phyloP scores from a whole-genome alignment of 805 yeast genomes.

The Kodamaea sagamina region DNA sequence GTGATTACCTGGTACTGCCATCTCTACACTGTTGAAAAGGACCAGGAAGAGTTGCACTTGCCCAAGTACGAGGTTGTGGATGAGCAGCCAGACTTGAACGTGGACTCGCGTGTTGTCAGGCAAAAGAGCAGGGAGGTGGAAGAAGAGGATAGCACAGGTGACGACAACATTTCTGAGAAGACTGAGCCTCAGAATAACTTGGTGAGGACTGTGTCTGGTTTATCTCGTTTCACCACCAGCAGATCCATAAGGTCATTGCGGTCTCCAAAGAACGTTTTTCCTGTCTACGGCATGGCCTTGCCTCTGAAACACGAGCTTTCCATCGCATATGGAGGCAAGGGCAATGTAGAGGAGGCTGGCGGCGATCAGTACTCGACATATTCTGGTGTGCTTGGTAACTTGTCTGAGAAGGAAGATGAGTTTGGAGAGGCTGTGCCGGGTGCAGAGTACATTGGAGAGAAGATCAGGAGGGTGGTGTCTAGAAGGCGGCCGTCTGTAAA shows the following conservation, averaged over 20 bases:
- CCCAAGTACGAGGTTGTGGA: slow-evolving; percentile 73
- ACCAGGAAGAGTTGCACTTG: slow-evolving; percentile 58
- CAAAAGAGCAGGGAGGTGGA: slow-evolving; percentile 12
- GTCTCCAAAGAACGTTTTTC: slow-evolving; percentile 76
- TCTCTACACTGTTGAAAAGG: slow-evolving; percentile 69
- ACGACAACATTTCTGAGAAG: slow-evolving; percentile 3
- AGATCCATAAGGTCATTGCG: background rate
- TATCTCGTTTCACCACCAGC: slow-evolving; percentile 13
- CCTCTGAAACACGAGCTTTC: slow-evolving; percentile 58
- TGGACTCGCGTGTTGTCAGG: slow-evolving; percentile 78
- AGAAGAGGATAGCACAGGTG: slow-evolving; percentile 11
- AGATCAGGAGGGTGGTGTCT: slow-evolving; percentile 20
- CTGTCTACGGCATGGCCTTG: slow-evolving; percentile 75
- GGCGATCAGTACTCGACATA: slow-evolving; percentile 9
- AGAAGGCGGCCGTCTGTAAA: slow-evolving; percentile 7
- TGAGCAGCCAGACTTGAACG: slow-evolving; percentile 76
- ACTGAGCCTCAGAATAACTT: slow-evolving; percentile 4
- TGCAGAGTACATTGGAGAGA: slow-evolving; percentile 27
- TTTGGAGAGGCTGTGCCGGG: slow-evolving; percentile 14
- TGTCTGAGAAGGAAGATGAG: slow-evolving; percentile 8
- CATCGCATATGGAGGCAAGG: slow-evolving; percentile 45
- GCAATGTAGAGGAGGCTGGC: slow-evolving; percentile 1
- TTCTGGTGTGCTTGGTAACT: slow-evolving; percentile 8
- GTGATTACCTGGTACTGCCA: slow-evolving; percentile 74
- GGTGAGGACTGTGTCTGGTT: slow-evolving; percentile 15